Evolutionary conservation across 2,329 filamentous ascomycete species (phyloP), one percentile per base, ranked within the genome.

Genomic region (Salinomyces thailandicus): DNA sequence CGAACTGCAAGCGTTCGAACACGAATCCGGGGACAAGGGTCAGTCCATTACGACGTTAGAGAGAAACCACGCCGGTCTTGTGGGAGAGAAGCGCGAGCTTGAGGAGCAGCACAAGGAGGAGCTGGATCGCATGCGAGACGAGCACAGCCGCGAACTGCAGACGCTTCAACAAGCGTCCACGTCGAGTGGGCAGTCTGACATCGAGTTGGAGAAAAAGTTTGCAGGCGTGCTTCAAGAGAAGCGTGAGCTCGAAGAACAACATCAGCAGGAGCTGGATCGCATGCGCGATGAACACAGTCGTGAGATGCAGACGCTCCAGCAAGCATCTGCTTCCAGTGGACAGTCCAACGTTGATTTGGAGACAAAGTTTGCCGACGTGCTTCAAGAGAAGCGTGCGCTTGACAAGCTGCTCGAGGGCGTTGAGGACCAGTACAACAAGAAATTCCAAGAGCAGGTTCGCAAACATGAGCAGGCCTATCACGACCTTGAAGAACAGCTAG

Each of bases 1-100:
- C 8, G 27, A 12, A n/a, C 7, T 24, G n/a, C 7, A 24, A 7
- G 7, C n/a, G 20, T n/a, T 24, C 20, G n/a, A 24, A n/a, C 20
- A 24, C 7, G n/a, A n/a, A 7, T 24, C 20, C n/a, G 20, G 7
- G 20, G n/a, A 24, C 7, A n/a, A n/a, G 7, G n/a, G n/a, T 24
- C 20, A 24, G 20, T n/a, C 20, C 20, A 24, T 7, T 24, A n/a
- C 20, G 20, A 24, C 20, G n/a, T 24, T n/a, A 24, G 20, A 24
- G 20, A 7, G 20, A 30, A 7, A 30, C 8, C 27, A 30, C 15
- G 27, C 7, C 11, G 27, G 6, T 7, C 13, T 30, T 30, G 11
- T 46, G 24, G 41, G 45, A 20, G 46, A 50, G 28, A 49, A 50
- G 22, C 46, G 43, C 17, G 48, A 49, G 33, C 39, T 51, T 14